Evolutionary conservation across 768 basidiomycete species (phyloP).

Genomic region (Pleurotus sapidus): DNA sequence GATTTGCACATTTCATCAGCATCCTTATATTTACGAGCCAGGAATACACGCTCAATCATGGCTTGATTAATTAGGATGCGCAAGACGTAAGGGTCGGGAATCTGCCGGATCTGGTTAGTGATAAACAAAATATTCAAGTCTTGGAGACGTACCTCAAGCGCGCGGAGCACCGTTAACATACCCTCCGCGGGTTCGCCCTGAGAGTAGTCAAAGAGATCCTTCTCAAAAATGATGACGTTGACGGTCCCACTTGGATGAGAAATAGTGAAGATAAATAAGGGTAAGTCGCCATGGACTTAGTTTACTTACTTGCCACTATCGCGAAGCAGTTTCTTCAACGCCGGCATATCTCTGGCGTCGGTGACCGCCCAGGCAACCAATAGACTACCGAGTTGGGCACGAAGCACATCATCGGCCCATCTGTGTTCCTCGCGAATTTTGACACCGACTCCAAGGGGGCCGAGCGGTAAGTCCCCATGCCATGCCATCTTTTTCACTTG

Average conservation of each 20-base stretch:
- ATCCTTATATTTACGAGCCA: constrained; percentile 61
- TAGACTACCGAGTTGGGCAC: constrained; percentile 51
- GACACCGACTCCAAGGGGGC: constrained; percentile 80
- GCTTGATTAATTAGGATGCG: constrained; percentile 78
- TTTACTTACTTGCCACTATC: constrained; percentile 60
- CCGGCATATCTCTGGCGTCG: constrained; percentile 56
- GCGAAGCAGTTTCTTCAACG: constrained; percentile 55
- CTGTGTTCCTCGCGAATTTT: constrained; percentile 60
- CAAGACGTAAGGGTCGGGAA: constrained; percentile 69
- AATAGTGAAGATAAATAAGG: neutral
- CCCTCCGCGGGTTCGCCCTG: constrained; percentile 63
- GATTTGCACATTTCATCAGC: constrained; percentile 52
- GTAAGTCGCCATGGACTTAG: neutral
- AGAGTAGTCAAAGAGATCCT: constrained; percentile 80
- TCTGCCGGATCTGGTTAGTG: constrained; percentile 36
- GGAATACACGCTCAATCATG: constrained; percentile 67
- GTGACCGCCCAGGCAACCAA: constrained; percentile 78
- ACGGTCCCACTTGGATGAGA: constrained; percentile 34
- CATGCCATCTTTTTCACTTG: constrained; percentile 51
- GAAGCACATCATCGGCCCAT: constrained; percentile 63
- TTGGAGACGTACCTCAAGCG: constrained; percentile 60
- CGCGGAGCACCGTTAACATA: constrained; percentile 75
- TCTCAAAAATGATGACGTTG: constrained; percentile 61
- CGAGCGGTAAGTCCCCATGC: constrained; percentile 66
- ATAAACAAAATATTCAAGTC: no score